Conservation (phyloP, 495 filamentous ascomycete genomes). For the Aspergillus kassunensis region DNA sequence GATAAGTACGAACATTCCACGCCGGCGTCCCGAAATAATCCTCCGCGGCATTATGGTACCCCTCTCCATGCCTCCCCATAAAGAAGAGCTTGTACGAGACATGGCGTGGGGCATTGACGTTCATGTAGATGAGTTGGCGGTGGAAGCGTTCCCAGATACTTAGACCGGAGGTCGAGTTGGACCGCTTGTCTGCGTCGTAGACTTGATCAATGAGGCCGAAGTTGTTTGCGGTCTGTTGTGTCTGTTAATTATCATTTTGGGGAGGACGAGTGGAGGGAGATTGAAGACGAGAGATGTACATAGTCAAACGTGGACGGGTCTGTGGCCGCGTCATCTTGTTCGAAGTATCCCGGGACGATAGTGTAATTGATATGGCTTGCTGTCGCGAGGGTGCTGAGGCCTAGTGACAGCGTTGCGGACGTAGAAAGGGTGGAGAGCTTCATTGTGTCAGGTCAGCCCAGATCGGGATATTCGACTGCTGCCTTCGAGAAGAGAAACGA, state of each 20-base stretch:
- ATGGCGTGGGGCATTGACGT: constrained; percentile 38
- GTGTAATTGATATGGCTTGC: constrained; percentile 50
- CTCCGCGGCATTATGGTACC: constrained; percentile 64
- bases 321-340: constrained; percentile 63
- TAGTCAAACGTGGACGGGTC: constrained; percentile 63
- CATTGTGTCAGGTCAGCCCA: constrained; percentile 24
- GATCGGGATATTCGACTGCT: too few relatives aligned
- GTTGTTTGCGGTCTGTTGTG: constrained; percentile 50
- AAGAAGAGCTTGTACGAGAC: constrained; percentile 66
- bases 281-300: constrained; percentile 36
- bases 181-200: constrained; percentile 50
- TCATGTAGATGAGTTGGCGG: constrained; percentile 51
- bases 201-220: constrained; percentile 62
- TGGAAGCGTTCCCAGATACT: constrained; percentile 69
- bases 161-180: constrained; percentile 31
- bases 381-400: constrained; percentile 21
- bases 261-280: neutral
- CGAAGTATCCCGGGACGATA: constrained; percentile 64
- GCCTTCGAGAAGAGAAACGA: too few relatives aligned
- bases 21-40: constrained; percentile 61
- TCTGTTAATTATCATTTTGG: neutral
- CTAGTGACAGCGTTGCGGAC: constrained; percentile 16
- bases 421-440: constrained; percentile 23
- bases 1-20: constrained; percentile 58
- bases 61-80: constrained; percentile 67